Percentiles rank a stretch among this genome's conserved stretches.
phyloP scores from a whole-genome alignment of 306 rosid genomes.

The Quercus bicolor region DNA sequence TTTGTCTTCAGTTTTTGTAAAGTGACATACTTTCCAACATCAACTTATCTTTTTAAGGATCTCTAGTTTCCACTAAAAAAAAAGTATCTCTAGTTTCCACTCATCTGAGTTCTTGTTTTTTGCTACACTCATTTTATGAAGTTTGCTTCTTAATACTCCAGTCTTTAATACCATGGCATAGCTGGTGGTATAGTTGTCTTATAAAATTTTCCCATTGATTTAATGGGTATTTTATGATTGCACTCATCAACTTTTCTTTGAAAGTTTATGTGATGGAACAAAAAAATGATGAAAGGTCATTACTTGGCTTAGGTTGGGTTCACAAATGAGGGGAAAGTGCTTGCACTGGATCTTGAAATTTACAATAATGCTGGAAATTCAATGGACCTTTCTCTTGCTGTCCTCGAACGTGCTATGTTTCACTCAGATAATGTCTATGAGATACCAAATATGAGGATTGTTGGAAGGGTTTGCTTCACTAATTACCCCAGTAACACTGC shows the following conservation, averaged over 20 bases:
- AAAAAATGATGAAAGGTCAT: slow-evolving; percentile 15
- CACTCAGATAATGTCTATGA: slow-evolving; percentile 94
- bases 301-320: slow-evolving; percentile 66
- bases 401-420: slow-evolving; percentile 96
- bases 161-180: no score
- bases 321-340: slow-evolving; percentile 85
- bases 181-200: no score
- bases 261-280: slow-evolving; percentile 15
- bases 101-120: no score
- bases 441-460: slow-evolving; percentile 84
- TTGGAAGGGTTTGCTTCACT: slow-evolving; percentile 83
- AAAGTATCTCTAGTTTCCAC: no score
- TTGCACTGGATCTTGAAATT: slow-evolving; percentile 81
- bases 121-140: no score
- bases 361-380: slow-evolving; percentile 94
- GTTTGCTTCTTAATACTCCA: no score
- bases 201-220: no score
- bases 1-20: no score
- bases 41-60: no score
- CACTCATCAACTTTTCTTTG: not conserved
- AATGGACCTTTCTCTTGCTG: slow-evolving; percentile 73
- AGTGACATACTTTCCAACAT: no score
- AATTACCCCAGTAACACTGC: slow-evolving; percentile 90
- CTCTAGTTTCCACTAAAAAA: no score
- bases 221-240: no score